A percentile compares a stretch with the other conserved stretches of the same genome.
Conservation (phyloP, 108 stramenopile species). For the Conticribra weissflogii region DNA sequence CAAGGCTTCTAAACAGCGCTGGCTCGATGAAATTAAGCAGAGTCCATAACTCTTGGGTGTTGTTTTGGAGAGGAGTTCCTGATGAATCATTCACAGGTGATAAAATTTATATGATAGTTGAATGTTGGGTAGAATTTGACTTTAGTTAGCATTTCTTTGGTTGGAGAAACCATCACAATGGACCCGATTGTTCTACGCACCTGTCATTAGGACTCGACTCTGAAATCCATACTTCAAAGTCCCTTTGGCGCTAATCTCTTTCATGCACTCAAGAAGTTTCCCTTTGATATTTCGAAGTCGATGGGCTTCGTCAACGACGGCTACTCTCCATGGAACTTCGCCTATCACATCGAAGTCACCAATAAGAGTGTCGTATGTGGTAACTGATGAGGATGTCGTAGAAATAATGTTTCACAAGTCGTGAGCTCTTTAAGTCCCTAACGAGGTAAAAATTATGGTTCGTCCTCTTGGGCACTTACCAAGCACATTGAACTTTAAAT, state of each 20-base stretch:
- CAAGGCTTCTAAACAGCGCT: conserved; percentile 87
- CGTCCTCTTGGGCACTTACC: no score
- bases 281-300: conserved; percentile 93
- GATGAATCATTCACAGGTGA: not conserved
- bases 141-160: no score
- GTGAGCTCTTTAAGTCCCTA: no score
- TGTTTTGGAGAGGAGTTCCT: conserved; percentile 97
- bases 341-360: conserved; percentile 90
- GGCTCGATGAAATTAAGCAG: conserved; percentile 98
- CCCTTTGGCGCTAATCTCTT: conserved; percentile 86
- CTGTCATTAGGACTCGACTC: conserved; percentile 96
- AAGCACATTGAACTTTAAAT: conserved; percentile 93
- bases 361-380: conserved; percentile 93
- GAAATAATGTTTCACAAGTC: not conserved
- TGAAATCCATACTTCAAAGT: conserved; percentile 91
- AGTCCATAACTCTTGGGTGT: conserved; percentile 95
- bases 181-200: conserved; percentile 16
- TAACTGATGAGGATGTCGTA: conserved; percentile 44
- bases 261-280: conserved; percentile 94
- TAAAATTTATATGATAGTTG: no score
- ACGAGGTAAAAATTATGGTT: no score
- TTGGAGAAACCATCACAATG: no score
- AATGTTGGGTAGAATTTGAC: no score
- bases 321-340: conserved; percentile 85
- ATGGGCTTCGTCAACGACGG: conserved; percentile 98